Evolutionary conservation across 495 filamentous ascomycete genomes (phyloP).

Genomic region (Neurospora pannonica): DNA sequence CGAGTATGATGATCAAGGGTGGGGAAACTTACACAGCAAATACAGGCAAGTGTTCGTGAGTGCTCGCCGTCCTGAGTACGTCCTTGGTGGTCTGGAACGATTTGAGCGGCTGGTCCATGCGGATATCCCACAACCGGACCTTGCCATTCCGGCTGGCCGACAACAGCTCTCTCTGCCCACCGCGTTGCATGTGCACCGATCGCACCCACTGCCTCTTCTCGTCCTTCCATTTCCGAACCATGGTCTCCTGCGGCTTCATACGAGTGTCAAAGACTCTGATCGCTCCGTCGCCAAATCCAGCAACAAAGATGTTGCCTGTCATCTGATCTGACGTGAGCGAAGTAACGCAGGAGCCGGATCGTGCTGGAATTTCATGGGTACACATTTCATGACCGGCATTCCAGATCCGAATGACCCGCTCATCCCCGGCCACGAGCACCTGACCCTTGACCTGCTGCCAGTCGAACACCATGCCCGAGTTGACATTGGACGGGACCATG

Average conservation of each 20-base stretch:
- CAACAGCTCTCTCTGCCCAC: slow-evolving; percentile 81
- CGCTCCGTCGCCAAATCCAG: slow-evolving; percentile 95
- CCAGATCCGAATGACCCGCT: slow-evolving; percentile 92
- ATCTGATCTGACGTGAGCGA: slow-evolving; percentile 94
- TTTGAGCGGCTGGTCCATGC: slow-evolving; percentile 65
- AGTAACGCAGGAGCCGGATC: slow-evolving; percentile 91
- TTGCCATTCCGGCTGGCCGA: slow-evolving; percentile 83
- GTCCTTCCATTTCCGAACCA: slow-evolving; percentile 94
- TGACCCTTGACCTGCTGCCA: slow-evolving; percentile 98
- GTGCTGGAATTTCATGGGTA: slow-evolving; percentile 86
- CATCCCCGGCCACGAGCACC: slow-evolving; percentile 88
- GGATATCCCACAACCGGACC: slow-evolving; percentile 93
- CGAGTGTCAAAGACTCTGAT: slow-evolving; percentile 91
- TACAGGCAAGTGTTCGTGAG: slow-evolving; percentile 94
- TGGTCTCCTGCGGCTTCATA: slow-evolving; percentile 64
- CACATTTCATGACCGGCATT: slow-evolving; percentile 90
- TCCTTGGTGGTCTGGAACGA: slow-evolving; percentile 68
- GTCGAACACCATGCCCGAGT: slow-evolving; percentile 91
- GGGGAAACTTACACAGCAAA: slow-evolving; percentile 73
- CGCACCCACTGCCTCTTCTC: slow-evolving; percentile 79
- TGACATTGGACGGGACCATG: slow-evolving; percentile 81
- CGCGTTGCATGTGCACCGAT: slow-evolving; percentile 93
- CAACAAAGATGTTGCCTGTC: slow-evolving; percentile 88
- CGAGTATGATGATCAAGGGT: neutral
- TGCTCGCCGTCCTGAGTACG: slow-evolving; percentile 73